These are phyloP conservation scores for Candida alai DNA, from an alignment of 805 yeast genomes.

Conservation along the genomic window DNA sequence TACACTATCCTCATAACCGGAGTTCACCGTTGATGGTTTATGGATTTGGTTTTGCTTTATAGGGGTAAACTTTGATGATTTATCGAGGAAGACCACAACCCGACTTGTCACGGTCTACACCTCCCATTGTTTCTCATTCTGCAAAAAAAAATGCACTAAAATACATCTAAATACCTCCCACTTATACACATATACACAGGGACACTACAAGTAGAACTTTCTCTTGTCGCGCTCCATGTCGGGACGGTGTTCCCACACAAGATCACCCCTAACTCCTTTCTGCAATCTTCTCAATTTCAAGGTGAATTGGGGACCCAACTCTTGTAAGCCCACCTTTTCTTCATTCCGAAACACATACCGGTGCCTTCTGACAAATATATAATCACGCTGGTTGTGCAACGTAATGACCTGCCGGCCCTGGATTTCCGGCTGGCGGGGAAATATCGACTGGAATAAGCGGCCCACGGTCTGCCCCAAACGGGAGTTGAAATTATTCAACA, in stretches of 20 bases:
- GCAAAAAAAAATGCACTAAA: constrained; percentile 6
- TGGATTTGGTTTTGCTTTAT: too few relatives aligned
- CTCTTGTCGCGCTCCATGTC: constrained; percentile 96
- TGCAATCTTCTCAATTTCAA: constrained; percentile 83
- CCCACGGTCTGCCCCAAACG: constrained; percentile 93
- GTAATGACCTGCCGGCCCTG: constrained; percentile 96
- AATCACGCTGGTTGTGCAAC: constrained; percentile 94
- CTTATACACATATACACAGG: constrained; percentile 9
- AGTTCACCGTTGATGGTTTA: too few relatives aligned
- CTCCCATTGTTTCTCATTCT: not conserved
- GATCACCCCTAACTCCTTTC: constrained; percentile 85
- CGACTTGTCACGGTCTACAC: not conserved
- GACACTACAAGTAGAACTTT: constrained; percentile 69
- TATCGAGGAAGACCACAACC: not conserved
- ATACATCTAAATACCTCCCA: constrained; percentile 6
- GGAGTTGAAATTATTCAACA: constrained; percentile 88
- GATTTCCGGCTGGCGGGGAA: constrained; percentile 91
- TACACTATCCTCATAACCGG: too few relatives aligned
- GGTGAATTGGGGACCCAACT: constrained; percentile 95
- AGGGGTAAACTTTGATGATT: too few relatives aligned
- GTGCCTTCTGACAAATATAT: constrained; percentile 91
- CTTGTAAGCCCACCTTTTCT: constrained; percentile 91
- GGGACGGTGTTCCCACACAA: constrained; percentile 94
- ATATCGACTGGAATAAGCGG: constrained; percentile 81
- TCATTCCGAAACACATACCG: constrained; percentile 86